These are phyloP conservation scores for peach (Prunus persica) DNA, from an alignment of 306 rosid genomes.

Conservation along the genomic window DNA sequence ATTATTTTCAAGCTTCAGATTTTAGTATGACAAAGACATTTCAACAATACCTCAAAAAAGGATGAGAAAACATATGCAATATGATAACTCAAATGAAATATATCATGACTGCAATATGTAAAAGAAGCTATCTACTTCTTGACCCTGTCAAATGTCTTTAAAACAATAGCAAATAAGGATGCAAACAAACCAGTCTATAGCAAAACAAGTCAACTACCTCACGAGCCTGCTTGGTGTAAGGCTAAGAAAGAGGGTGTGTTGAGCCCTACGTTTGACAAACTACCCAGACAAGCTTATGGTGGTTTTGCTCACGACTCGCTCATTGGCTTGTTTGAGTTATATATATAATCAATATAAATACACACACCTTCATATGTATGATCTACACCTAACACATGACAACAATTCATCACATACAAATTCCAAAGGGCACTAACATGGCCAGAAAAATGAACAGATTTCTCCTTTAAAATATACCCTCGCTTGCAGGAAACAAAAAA, in stretches of 20 bases:
- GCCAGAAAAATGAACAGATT: neutral
- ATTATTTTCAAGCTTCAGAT: neutral
- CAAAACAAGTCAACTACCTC: neutral
- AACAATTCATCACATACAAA: neutral
- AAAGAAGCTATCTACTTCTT: neutral
- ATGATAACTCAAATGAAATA: neutral
- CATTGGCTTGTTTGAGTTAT: neutral
- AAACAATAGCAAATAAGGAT: neutral
- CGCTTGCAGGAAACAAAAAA: neutral
- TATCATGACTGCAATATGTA: neutral
- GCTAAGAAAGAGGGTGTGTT: neutral
- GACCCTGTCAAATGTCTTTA: neutral
- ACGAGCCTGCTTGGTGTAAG: neutral
- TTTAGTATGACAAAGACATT: neutral
- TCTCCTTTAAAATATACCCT: neutral
- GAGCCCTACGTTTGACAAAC: neutral
- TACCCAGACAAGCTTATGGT: neutral
- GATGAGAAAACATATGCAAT: neutral
- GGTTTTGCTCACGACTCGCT: neutral
- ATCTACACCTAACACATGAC: neutral
- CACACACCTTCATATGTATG: neutral
- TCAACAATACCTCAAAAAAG: neutral
- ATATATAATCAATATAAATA: neutral
- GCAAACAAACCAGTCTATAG: neutral
- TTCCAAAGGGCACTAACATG: neutral